Evolutionary conservation across 306 rosid species (phyloP).

Genomic region (Quercus suber): DNA sequence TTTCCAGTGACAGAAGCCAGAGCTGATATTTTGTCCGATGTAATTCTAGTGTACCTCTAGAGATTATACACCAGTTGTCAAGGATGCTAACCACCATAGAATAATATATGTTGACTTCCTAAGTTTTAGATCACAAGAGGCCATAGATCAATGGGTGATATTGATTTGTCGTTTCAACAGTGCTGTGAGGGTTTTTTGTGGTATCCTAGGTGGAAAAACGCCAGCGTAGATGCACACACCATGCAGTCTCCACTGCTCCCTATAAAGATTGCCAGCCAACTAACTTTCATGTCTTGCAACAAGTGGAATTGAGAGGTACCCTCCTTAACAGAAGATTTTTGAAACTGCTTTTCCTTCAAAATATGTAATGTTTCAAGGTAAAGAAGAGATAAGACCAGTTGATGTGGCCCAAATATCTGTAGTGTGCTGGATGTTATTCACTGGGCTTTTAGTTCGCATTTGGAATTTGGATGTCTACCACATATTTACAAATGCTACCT

Average conservation of each 20-base stretch:
- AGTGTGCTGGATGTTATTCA: neutral
- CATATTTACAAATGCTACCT: neutral
- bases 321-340: neutral
- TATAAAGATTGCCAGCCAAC: neutral
- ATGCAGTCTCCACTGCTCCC: neutral
- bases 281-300: neutral
- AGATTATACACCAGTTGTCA: constrained; percentile 3
- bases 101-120: neutral
- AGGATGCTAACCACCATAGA: neutral
- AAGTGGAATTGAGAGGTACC: neutral
- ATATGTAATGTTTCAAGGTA: neutral
- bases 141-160: neutral
- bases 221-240: neutral
- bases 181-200: neutral
- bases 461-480: neutral
- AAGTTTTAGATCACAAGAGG: neutral
- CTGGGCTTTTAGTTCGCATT: neutral
- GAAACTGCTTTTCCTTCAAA: neutral
- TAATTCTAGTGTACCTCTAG: neutral
- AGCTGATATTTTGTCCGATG: neutral
- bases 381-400: neutral
- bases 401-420: neutral
- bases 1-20: constrained; percentile 11
- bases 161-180: neutral
- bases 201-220: neutral